Evolutionary conservation across 495 filamentous ascomycete species (phyloP), one percentile per base, ranked within the genome.

Genomic region (Hypoxylon subgilvum): DNA sequence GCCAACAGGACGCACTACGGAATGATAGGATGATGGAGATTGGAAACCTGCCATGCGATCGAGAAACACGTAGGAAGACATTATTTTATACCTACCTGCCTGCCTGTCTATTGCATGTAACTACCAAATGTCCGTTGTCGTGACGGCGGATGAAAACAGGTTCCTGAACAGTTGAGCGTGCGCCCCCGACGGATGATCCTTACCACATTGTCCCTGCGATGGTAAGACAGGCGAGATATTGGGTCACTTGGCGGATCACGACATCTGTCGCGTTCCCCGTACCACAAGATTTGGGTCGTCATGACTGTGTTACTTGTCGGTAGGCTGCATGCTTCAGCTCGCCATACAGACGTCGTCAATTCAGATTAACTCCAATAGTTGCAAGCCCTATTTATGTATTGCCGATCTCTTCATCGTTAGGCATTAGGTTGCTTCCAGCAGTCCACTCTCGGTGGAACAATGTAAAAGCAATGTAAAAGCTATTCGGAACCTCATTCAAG

Each of bases 201-300:
- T 64, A 54, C 53, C 48, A 30, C 13, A 58, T n/a, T 64, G 36
- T 42, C 43, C 42, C 36, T 48, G 28, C 19, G 22, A 54, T 55
- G 61, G 61, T 53, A 64, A 51, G 54, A 58, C 53, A 63, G 48
- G 46, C 52, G 23, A 57, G 21, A 27, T 9, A 38, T 34, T 45
- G 23, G 58, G 59, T 63, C 59, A 58, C 61, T 64, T 58, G 54
- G 61, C 61, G 19, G 54, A 64, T 64, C 53, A 58, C 61, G 61
- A 64, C 61, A 64, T 64, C 43, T n/a, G n/a, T 58, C 49, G 49
- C 49, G 42, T 49, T 40, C 40, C 40, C 46, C 52, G 36, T 56
- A 3, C 27, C 2, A 16, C 23, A 30, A 46, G 32, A 48, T 41
- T 46, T 40, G 3, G 35, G 17, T 48, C 52, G 38, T 35, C 35